Base-by-base conservation (phyloP, 2,329 filamentous ascomycete species). In the Colletotrichum euphorbiae region DNA sequence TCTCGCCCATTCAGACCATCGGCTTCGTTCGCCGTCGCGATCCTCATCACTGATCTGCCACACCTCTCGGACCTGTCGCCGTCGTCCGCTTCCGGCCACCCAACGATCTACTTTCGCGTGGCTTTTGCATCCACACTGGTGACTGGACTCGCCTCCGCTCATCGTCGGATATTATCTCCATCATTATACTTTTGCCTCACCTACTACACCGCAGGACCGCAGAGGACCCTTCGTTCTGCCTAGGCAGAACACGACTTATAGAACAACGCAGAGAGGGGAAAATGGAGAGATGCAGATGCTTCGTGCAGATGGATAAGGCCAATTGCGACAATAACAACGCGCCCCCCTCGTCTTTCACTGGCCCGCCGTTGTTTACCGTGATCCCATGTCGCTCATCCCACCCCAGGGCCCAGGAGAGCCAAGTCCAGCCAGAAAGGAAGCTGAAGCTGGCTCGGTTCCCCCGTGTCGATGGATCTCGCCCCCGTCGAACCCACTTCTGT, bases 151-250 rank as follows among this genome's bases (percentile, higher is more conserved):
- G 24, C 67, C 52, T 66, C 59, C 65, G 60, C 54, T 54, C 15
- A 58, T 54, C 65, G 40, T 60, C 57, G 50, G 31, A 3, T 13
- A 66, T 70, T 64, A 54, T 54, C 51, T 28, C 40, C 42, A 36
- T 11, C 67, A 46, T 55, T 33, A 40, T 21, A 42, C 42, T 56
- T 62, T 67, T 55, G 63, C 63, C 42, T 67, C 50, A 67, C 42
- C 63, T 55, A 36, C 54, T 36, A 55, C 42, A 55, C 48, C 63
- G 51, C 36, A 45, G 51, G 28, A 33, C 28, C 24, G 13, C 21
- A 11, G 17, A 54, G 31, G 46, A 38, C 70, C 64, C 70, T 72
- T 68, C 73, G 71, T 69, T 69, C 66, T 72, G 71, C 71, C 60
- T 68, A 67, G 55, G 55, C 19, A 51, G 17, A 33, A 38, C 55